Evolutionary conservation across 2,329 filamentous ascomycete genomes (phyloP).

Genomic region (Lachnellula hyalina): DNA sequence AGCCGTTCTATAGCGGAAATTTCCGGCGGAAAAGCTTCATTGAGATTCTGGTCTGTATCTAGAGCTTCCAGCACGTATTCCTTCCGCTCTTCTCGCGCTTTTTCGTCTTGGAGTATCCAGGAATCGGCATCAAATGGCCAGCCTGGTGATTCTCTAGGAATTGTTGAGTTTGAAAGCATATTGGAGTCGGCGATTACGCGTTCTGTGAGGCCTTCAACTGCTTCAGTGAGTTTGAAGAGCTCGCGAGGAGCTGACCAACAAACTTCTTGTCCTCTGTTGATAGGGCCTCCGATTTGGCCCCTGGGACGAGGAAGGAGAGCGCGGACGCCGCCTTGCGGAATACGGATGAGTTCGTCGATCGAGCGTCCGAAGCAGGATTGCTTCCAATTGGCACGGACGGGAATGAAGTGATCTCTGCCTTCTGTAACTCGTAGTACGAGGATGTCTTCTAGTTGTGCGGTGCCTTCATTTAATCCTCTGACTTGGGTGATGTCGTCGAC

Average conservation of each 20-base stretch:
- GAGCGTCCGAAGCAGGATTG: slow-evolving; percentile 79
- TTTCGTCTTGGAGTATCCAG: slow-evolving; percentile 33
- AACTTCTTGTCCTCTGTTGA: slow-evolving; percentile 47
- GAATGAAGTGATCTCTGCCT: slow-evolving; percentile 88
- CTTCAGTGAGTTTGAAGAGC: slow-evolving; percentile 82
- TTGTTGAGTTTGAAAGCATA: slow-evolving; percentile 50
- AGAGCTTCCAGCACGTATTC: slow-evolving; percentile 56
- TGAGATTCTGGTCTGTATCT: slow-evolving; percentile 62
- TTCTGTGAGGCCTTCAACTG: slow-evolving; percentile 56
- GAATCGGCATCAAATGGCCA: slow-evolving; percentile 50
- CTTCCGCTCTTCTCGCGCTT: slow-evolving; percentile 29
- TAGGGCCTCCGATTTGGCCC: slow-evolving; percentile 27
- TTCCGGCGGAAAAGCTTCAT: slow-evolving; percentile 57
- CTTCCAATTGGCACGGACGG: slow-evolving; percentile 71
- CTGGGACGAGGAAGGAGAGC: slow-evolving; percentile 33
- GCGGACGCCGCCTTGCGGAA: slow-evolving; percentile 79
- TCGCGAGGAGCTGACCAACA: slow-evolving; percentile 81
- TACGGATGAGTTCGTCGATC: slow-evolving; percentile 79
- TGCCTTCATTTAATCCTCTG: slow-evolving; percentile 65
- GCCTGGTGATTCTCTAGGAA: slow-evolving; percentile 47
- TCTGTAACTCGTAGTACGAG: slow-evolving; percentile 77
- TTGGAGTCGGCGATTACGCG: slow-evolving; percentile 55
- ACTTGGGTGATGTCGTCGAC: slow-evolving; percentile 61
- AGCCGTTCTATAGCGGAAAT: slow-evolving; percentile 61
- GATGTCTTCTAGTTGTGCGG: slow-evolving; percentile 70